Conservation (phyloP, 1,284 basidiomycete genomes). For the Papiliotrema laurentii region DNA sequence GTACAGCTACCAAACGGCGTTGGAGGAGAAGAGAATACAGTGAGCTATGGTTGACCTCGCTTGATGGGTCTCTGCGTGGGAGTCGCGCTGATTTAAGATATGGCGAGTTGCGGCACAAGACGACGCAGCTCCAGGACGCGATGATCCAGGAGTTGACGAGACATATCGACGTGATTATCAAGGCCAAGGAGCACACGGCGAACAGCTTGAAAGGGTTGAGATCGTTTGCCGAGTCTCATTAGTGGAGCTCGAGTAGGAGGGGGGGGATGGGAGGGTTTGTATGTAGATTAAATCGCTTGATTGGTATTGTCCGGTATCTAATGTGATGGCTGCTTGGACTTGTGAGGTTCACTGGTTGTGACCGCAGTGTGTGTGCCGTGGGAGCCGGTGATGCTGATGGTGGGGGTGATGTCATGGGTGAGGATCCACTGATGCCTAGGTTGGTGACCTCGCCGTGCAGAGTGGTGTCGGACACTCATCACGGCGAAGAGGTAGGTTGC, state of each 20-base stretch:
- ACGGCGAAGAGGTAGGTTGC: too few relatives aligned
- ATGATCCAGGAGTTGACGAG: constrained; percentile 30
- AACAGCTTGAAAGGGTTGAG: constrained; percentile 35
- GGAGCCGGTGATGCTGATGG: too few relatives aligned
- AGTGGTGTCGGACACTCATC: too few relatives aligned
- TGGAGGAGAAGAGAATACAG: constrained; percentile 39
- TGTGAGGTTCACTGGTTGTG: too few relatives aligned
- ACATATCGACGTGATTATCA: constrained; percentile 41
- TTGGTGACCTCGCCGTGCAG: too few relatives aligned
- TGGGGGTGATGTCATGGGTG: too few relatives aligned
- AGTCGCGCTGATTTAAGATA: constrained; percentile 18
- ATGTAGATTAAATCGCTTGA: too few relatives aligned
- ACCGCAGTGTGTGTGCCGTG: too few relatives aligned
- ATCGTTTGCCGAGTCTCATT: constrained; percentile 38
- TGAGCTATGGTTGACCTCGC: constrained; percentile 20
- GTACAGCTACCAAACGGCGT: constrained; percentile 29
- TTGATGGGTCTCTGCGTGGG: background rate
- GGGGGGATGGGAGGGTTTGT: too few relatives aligned
- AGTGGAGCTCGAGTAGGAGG: too few relatives aligned
- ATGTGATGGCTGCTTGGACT: too few relatives aligned
- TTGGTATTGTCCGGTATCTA: background rate
- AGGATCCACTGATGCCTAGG: too few relatives aligned
- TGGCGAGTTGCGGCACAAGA: constrained; percentile 41
- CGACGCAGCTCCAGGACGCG: constrained; percentile 32
- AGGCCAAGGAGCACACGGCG: constrained; percentile 41